These are phyloP conservation scores for Aspergillus sp. DNA, from an alignment of 2,329 filamentous ascomycete species.

Conservation along the genomic window DNA sequence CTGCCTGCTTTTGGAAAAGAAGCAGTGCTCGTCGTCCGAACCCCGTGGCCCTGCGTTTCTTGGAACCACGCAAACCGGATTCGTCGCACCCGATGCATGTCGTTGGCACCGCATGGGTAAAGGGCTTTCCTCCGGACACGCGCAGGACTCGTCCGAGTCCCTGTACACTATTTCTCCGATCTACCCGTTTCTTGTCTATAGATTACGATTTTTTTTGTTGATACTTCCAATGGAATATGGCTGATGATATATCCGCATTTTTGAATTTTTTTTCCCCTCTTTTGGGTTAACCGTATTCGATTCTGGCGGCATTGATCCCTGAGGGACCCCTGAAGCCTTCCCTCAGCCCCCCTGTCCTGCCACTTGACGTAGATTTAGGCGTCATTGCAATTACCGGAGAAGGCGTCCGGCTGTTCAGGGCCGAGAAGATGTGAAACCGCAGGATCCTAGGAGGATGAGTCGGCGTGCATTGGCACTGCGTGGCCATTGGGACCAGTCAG, in stretches of 20 bases:
- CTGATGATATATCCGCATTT: background rate
- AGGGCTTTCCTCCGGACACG: constrained; percentile 1
- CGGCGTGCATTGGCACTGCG: background rate
- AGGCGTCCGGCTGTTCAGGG: background rate
- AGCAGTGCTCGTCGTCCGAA: background rate
- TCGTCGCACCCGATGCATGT: background rate
- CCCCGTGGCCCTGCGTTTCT: background rate
- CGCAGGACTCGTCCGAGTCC: constrained; percentile 2
- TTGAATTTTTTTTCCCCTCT: background rate
- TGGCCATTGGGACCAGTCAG: background rate
- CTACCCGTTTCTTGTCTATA: constrained; percentile 6
- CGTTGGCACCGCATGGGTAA: background rate
- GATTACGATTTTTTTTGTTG: constrained; percentile 6
- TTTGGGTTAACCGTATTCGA: background rate
- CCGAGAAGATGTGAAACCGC: background rate
- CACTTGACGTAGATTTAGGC: background rate
- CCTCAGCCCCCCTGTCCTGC: too few relatives aligned
- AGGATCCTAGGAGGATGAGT: background rate
- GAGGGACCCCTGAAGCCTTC: too few relatives aligned
- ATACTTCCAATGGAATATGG: constrained; percentile 7
- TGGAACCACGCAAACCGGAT: background rate
- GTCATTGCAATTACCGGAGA: background rate
- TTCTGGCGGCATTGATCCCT: background rate
- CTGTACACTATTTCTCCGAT: constrained; percentile 3
- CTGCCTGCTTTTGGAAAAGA: background rate